These are phyloP conservation scores for Neckera pumila DNA, from an alignment of 225 moss, liverwort and hornwort species.

Conservation along the genomic window DNA sequence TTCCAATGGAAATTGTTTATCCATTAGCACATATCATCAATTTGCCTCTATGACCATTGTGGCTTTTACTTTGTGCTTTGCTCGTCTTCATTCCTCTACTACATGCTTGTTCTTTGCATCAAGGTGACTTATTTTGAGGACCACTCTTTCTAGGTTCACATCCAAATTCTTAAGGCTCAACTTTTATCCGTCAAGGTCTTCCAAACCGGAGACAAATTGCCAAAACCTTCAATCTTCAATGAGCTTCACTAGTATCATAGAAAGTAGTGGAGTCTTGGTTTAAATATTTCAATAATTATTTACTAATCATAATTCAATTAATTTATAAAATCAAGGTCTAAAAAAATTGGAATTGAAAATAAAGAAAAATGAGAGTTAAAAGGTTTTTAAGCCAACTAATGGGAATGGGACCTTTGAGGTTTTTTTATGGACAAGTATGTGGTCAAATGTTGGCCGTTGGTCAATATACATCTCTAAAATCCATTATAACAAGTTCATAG, in stretches of 20 bases:
- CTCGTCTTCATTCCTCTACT: background rate
- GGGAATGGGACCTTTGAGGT: background rate
- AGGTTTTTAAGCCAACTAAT: background rate
- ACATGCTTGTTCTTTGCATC: background rate
- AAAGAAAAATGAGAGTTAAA: background rate
- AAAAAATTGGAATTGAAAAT: background rate
- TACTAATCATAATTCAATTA: background rate
- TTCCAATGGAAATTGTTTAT: too few species aligned
- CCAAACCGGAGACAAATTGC: rapidly evolving
- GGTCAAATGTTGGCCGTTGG: background rate
- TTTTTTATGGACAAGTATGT: background rate
- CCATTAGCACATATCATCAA: too few species aligned
- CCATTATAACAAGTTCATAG: background rate
- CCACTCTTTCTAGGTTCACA: background rate
- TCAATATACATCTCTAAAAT: background rate
- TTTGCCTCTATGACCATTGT: background rate
- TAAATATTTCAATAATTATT: background rate
- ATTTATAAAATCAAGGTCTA: background rate
- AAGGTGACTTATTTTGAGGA: too few species aligned
- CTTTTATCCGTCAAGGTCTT: too few species aligned
- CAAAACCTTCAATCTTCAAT: too few species aligned
- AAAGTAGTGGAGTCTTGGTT: too few species aligned
- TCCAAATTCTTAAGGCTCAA: too few species aligned
- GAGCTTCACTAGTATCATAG: too few species aligned
- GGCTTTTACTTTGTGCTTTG: background rate